Conservation (phyloP, 225 moss, liverwort and hornwort species). For the Anthoceros angustus region DNA sequence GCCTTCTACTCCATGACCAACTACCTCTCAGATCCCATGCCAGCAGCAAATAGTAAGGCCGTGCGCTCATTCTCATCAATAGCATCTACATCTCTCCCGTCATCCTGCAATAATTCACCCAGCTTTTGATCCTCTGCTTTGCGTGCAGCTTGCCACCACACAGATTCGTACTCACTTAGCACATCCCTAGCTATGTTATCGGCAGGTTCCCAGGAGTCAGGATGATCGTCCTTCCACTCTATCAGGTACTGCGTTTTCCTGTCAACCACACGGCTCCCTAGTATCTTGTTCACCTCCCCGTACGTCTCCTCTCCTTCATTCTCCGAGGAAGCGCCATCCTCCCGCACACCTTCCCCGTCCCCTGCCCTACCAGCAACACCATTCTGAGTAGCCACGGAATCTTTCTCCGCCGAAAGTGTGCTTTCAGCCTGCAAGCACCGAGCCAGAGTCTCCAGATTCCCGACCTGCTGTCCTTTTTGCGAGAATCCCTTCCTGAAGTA, state of each 20-base stretch:
- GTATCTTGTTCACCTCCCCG: conserved; percentile 71
- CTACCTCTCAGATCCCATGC: conserved; percentile 53
- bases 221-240: conserved; percentile 83
- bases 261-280: conserved; percentile 60
- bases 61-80: conserved; percentile 71
- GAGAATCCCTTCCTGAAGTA: background rate
- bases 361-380: background rate
- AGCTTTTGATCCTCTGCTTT: conserved; percentile 59
- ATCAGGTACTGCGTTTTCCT: conserved; percentile 70
- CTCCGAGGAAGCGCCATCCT: conserved; percentile 11
- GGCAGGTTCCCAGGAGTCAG: conserved; percentile 87
- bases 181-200: conserved; percentile 69
- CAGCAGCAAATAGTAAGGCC: conserved; percentile 68
- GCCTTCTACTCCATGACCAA: background rate
- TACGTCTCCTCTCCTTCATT: conserved; percentile 26
- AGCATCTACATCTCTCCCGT: conserved; percentile 72
- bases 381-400: conserved; percentile 9
- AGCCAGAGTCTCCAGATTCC: background rate
- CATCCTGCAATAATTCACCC: conserved; percentile 41
- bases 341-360: background rate
- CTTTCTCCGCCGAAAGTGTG: conserved; percentile 12
- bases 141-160: conserved; percentile 84
- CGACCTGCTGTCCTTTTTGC: background rate
- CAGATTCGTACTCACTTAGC: conserved; percentile 59
- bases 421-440: conserved; percentile 18